phyloP scores from a whole-genome alignment of 1,284 basidiomycete genomes.

The Irpex sp. region DNA sequence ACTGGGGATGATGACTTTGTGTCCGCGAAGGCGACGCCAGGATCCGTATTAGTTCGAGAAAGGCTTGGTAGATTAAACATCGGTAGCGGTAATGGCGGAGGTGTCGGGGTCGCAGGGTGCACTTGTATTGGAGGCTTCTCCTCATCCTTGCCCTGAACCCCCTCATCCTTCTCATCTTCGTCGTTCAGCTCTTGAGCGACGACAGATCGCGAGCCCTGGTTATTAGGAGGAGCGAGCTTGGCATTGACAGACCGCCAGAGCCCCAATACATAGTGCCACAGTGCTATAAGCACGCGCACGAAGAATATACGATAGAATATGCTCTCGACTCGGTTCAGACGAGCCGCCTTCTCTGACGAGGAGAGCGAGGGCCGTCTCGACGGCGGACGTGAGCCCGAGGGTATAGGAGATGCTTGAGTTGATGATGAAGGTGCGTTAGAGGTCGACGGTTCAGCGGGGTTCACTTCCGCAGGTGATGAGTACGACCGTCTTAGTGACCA shows the following conservation, averaged over 20 bases:
- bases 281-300: constrained; percentile 44
- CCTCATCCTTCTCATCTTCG: constrained; percentile 37
- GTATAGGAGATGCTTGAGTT: constrained; percentile 6
- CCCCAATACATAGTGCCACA: constrained; percentile 50
- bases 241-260: constrained; percentile 41
- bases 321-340: constrained; percentile 22
- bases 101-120: constrained; percentile 20
- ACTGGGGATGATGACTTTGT: constrained; percentile 17
- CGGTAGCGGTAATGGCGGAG: constrained; percentile 18
- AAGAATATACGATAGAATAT: constrained; percentile 47
- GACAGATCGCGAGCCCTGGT: constrained; percentile 15
- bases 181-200: constrained; percentile 26
- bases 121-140: constrained; percentile 28
- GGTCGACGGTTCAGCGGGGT: constrained; percentile 15
- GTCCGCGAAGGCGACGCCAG: constrained; percentile 21
- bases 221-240: constrained; percentile 1
- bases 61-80: constrained; percentile 4
- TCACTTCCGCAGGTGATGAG: constrained; percentile 43
- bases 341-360: constrained; percentile 20
- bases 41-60: constrained; percentile 16
- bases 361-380: constrained; percentile 20
- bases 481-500: constrained; percentile 42
- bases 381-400: constrained; percentile 9
- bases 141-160: constrained; percentile 37
- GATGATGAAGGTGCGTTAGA: constrained; percentile 13